Evolutionary conservation across 495 filamentous ascomycete species (phyloP).

Genomic region (Chaetomium cochliodes): DNA sequence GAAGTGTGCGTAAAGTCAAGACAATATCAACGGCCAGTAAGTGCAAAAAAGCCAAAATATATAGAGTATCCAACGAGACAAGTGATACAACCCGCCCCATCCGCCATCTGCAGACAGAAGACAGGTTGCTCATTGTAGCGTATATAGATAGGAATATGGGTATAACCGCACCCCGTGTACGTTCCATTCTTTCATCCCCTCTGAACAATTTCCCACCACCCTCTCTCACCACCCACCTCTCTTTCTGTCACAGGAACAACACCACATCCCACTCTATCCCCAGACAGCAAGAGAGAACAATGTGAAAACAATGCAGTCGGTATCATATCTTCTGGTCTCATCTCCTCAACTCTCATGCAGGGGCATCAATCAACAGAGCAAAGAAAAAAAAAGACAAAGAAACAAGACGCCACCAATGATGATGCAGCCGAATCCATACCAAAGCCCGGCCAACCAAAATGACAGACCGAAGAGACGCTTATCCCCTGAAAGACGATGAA

Average conservation of each 20-base stretch:
- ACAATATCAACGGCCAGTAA: no score
- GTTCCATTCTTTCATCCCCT: neutral
- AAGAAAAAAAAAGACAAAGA: neutral
- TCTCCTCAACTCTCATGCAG: constrained; percentile 9
- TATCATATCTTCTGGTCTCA: constrained; percentile 20
- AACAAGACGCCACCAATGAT: constrained; percentile 16
- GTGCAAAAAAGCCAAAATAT: no score
- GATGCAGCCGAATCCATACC: constrained; percentile 16
- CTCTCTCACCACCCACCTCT: no score
- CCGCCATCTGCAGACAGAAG: neutral
- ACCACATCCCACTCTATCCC: constrained; percentile 1
- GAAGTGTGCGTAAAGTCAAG: no score
- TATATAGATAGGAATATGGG: constrained; percentile 6
- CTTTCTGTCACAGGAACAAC: neutral
- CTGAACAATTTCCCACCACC: neutral
- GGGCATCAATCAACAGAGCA: neutral
- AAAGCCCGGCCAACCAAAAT: constrained; percentile 9
- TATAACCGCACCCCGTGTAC: neutral
- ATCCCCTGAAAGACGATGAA: constrained; percentile 4
- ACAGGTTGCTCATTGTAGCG: neutral
- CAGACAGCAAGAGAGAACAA: neutral
- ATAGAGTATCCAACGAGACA: neutral
- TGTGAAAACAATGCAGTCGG: constrained; percentile 14
- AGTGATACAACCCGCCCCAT: neutral
- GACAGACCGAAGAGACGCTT: constrained; percentile 6